A percentile compares a stretch with the other conserved stretches of the same genome.
phyloP scores from a whole-genome alignment of 2,329 filamentous ascomycete species.

The Rasamsonia emersonii region DNA sequence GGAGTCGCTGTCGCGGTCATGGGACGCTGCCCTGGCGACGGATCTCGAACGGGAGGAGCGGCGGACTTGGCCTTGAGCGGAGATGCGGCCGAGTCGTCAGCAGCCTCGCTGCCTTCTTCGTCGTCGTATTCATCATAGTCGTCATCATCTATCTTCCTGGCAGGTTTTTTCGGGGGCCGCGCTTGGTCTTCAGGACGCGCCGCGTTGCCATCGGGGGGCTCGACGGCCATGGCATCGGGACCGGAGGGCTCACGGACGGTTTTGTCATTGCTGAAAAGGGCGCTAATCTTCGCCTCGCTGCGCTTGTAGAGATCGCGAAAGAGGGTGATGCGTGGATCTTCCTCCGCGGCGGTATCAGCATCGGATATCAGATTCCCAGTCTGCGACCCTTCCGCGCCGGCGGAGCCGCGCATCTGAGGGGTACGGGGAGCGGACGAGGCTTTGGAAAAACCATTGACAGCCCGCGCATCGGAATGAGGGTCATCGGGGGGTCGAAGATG shows the following conservation, averaged over 20 bases:
- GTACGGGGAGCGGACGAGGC: constrained; percentile 36
- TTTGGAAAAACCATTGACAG: constrained; percentile 36
- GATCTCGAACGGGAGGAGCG: constrained; percentile 47
- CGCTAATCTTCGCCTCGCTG: constrained; percentile 66
- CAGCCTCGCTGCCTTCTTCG: constrained; percentile 48
- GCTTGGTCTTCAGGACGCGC: constrained; percentile 43
- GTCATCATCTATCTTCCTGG: constrained; percentile 70
- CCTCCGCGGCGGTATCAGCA: constrained; percentile 54
- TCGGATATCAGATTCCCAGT: constrained; percentile 42
- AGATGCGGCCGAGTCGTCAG: constrained; percentile 28
- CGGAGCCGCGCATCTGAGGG: constrained; percentile 35
- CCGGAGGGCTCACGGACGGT: constrained; percentile 20
- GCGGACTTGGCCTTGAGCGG: constrained; percentile 45
- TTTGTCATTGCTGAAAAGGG: constrained; percentile 55
- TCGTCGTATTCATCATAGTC: constrained; percentile 62
- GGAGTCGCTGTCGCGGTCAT: constrained; percentile 55
- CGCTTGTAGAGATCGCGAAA: constrained; percentile 71
- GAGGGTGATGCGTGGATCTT: constrained; percentile 58
- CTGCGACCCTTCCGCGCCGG: constrained; percentile 38
- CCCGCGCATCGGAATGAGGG: constrained; percentile 31
- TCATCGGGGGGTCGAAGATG: constrained; percentile 56
- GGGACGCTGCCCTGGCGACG: constrained; percentile 61
- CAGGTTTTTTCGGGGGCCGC: constrained; percentile 46
- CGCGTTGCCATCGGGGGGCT: constrained; percentile 18
- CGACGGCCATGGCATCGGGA: constrained; percentile 43